Evolutionary conservation across 2,329 filamentous ascomycete species (phyloP).

Genomic region (Xylariales sp.): DNA sequence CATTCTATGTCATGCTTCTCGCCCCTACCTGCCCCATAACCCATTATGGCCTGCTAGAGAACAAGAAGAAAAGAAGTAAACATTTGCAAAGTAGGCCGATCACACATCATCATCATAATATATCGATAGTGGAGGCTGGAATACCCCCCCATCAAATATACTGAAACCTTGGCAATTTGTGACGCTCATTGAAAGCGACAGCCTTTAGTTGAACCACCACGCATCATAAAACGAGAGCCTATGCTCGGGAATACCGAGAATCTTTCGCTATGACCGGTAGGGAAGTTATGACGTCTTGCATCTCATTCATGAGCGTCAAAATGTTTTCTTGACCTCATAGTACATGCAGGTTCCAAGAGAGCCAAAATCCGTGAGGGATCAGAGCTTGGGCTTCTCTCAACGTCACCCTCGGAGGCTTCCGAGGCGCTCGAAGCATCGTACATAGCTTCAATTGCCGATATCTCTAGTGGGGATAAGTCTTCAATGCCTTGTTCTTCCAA

Average conservation of each 20-base stretch:
- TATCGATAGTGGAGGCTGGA: slow-evolving; percentile 7
- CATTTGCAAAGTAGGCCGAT: slow-evolving; percentile 5
- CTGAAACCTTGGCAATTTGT: slow-evolving; percentile 1
- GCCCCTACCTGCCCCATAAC: slow-evolving; percentile 4
- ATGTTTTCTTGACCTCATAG: neutral
- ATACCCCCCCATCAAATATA: slow-evolving; percentile 8
- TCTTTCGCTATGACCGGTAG: neutral
- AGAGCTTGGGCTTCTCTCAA: neutral
- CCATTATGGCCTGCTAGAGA: slow-evolving; percentile 12
- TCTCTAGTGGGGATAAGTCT: slow-evolving; percentile 25
- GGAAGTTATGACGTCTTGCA: neutral
- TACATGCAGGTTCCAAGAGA: neutral
- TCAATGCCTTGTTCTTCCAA: slow-evolving; percentile 23
- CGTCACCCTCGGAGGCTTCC: neutral
- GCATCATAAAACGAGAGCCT: neutral
- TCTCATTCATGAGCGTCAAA: neutral
- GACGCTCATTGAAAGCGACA: neutral
- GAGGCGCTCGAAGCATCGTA: slow-evolving; percentile 1
- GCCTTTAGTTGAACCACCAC: neutral
- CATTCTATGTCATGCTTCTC: slow-evolving; percentile 24
- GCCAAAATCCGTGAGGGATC: neutral
- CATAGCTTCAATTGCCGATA: slow-evolving; percentile 27
- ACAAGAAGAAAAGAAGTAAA: slow-evolving; percentile 14
- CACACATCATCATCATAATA: slow-evolving; percentile 22
- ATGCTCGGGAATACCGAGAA: neutral